These are phyloP conservation scores for Pseudogymnoascus sp. DNA, from an alignment of 2,329 filamentous ascomycete genomes.

Conservation along the genomic window DNA sequence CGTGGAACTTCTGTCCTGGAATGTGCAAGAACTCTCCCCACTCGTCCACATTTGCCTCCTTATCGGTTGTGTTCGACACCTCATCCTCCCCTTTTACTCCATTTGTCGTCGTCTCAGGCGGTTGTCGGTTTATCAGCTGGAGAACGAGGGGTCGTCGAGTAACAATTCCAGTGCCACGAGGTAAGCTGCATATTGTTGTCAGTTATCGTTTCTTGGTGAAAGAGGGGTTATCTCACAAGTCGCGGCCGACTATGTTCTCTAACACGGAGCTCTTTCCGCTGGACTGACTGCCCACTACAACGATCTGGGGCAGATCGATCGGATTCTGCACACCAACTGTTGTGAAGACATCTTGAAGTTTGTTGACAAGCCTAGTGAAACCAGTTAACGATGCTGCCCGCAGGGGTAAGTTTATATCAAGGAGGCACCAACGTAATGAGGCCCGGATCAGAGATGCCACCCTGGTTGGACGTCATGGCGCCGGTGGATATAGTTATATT, in stretches of 20 bases:
- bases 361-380: slow-evolving; percentile 74
- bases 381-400: slow-evolving; percentile 24
- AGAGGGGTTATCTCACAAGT: slow-evolving; percentile 67
- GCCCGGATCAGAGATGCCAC: slow-evolving; percentile 60
- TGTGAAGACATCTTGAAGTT: slow-evolving; percentile 97
- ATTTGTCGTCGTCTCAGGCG: slow-evolving; percentile 58
- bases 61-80: slow-evolving; percentile 63
- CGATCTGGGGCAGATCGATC: slow-evolving; percentile 97
- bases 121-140: slow-evolving; percentile 89
- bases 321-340: slow-evolving; percentile 99
- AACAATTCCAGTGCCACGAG: slow-evolving; percentile 94
- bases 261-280: slow-evolving; percentile 98
- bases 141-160: slow-evolving; percentile 93
- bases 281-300: slow-evolving; percentile 95
- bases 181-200: slow-evolving; percentile 56
- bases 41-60: slow-evolving; percentile 85
- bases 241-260: slow-evolving; percentile 96
- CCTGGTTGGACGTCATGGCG: slow-evolving; percentile 31
- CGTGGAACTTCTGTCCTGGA: slow-evolving; percentile 92
- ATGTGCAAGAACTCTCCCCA: slow-evolving; percentile 99
- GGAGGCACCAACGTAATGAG: slow-evolving; percentile 52
- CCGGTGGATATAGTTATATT: slow-evolving; percentile 9
- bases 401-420: slow-evolving; percentile 14
- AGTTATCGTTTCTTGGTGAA: slow-evolving; percentile 15
- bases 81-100: slow-evolving; percentile 61